Evolutionary conservation across 768 basidiomycete genomes (phyloP).

Genomic region (Russula foetens): DNA sequence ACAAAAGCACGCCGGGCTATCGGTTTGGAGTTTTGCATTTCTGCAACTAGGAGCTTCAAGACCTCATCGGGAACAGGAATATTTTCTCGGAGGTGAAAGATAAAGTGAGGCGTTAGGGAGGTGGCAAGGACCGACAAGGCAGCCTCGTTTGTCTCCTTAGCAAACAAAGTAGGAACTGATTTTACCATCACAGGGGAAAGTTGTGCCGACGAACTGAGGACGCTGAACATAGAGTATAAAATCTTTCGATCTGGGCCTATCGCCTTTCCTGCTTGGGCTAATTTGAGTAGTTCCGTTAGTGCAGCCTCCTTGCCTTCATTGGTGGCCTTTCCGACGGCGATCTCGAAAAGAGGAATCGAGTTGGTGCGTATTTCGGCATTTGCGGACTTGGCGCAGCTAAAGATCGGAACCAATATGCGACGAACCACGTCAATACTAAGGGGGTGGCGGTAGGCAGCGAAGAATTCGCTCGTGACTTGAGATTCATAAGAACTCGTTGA

Average conservation of each 20-base stretch:
- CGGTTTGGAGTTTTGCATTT: slow-evolving; percentile 64
- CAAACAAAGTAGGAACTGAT: slow-evolving; percentile 36
- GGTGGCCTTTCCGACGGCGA: slow-evolving; percentile 31
- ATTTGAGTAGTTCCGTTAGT: slow-evolving; percentile 57
- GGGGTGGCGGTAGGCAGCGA: slow-evolving; percentile 43
- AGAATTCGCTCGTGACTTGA: slow-evolving; percentile 50
- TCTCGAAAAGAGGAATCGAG: slow-evolving; percentile 49
- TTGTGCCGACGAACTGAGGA: slow-evolving; percentile 39
- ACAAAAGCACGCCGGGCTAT: slow-evolving; percentile 54
- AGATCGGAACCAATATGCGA: slow-evolving; percentile 46
- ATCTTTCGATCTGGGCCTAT: slow-evolving; percentile 80
- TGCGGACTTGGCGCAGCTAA: slow-evolving; percentile 68
- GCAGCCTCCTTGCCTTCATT: slow-evolving; percentile 37
- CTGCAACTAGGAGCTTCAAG: slow-evolving; percentile 50
- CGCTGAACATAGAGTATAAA: slow-evolving; percentile 70
- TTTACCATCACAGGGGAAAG: slow-evolving; percentile 42
- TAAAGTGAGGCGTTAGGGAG: slow-evolving; percentile 53
- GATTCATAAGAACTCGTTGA: slow-evolving; percentile 5
- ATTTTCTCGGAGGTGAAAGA: slow-evolving; percentile 39
- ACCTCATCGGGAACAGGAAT: slow-evolving; percentile 38
- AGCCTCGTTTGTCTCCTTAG: slow-evolving; percentile 75
- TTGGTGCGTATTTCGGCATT: slow-evolving; percentile 52
- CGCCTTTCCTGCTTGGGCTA: slow-evolving; percentile 81
- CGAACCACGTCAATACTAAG: slow-evolving; percentile 42
- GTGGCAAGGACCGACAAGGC: slow-evolving; percentile 47